phyloP scores from a whole-genome alignment of 768 basidiomycete genomes.

The Phylloporus sp. region DNA sequence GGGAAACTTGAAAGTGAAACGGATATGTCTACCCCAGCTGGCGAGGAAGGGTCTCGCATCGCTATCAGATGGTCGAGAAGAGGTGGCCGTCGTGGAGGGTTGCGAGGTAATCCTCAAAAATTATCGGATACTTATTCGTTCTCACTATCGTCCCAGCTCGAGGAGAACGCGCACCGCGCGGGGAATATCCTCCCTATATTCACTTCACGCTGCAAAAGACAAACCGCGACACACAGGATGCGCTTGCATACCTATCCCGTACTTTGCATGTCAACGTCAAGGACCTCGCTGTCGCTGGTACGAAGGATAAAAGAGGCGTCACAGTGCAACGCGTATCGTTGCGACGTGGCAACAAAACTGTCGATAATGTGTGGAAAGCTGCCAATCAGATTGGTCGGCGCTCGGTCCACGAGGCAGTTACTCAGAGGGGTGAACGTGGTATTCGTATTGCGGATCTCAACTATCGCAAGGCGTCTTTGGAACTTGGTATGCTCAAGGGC shows the following conservation, averaged over 20 bases:
- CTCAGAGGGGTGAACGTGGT: conserved; percentile 82
- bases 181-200: conserved; percentile 79
- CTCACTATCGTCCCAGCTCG: conserved; percentile 16
- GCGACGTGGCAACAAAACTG: conserved; percentile 66
- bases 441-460: conserved; percentile 83
- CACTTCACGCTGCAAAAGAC: conserved; percentile 97
- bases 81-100: conserved; percentile 43
- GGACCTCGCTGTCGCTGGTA: conserved; percentile 88
- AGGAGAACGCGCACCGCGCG: conserved; percentile 48
- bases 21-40: conserved; percentile 43
- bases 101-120: conserved; percentile 25
- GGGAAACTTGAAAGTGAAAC: conserved; percentile 86
- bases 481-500: conserved; percentile 94
- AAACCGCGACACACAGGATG: conserved; percentile 96
- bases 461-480: conserved; percentile 76
- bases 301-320: conserved; percentile 97
- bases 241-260: conserved; percentile 74
- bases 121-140: background rate
- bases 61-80: conserved; percentile 70
- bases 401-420: conserved; percentile 51
- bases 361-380: conserved; percentile 80
- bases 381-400: conserved; percentile 65
- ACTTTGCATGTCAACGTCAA: conserved; percentile 70
- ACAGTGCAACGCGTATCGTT: conserved; percentile 90
- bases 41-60: conserved; percentile 71